Percentiles rank a stretch among this genome's conserved stretches.
These are phyloP conservation scores for Hyaloscypha bicolor DNA, from an alignment of 495 filamentous ascomycete genomes.

Conservation along the genomic window DNA sequence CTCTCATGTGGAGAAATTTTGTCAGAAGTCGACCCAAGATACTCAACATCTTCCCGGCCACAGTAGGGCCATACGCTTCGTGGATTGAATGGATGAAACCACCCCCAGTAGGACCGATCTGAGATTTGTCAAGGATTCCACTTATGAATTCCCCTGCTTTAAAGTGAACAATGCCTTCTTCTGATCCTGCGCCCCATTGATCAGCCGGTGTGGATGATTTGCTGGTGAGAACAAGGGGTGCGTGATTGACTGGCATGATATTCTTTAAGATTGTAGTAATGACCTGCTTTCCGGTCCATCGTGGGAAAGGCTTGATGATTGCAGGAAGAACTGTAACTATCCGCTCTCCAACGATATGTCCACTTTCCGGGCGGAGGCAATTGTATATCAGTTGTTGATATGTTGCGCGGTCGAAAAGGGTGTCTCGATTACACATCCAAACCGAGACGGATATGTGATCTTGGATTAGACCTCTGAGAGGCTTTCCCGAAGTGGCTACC, in stretches of 20 bases:
- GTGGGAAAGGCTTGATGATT: constrained; percentile 73
- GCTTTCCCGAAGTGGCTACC: constrained; percentile 90
- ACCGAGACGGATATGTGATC: constrained; percentile 97
- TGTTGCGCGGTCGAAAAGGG: constrained; percentile 85
- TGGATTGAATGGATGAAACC: constrained; percentile 92
- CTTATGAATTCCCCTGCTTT: constrained; percentile 83
- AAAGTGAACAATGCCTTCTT: constrained; percentile 81
- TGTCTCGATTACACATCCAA: constrained; percentile 86
- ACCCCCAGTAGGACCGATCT: constrained; percentile 83
- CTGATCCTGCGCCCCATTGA: constrained; percentile 61
- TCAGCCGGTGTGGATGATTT: constrained; percentile 76
- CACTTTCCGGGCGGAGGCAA: constrained; percentile 85
- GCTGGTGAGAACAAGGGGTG: constrained; percentile 77
- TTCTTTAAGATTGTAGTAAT: constrained; percentile 93
- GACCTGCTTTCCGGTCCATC: constrained; percentile 99
- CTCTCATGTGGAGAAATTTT: constrained; percentile 86
- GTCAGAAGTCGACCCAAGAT: constrained; percentile 89
- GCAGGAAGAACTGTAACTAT: constrained; percentile 81
- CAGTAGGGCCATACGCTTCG: constrained; percentile 87
- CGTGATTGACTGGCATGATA: constrained; percentile 72
- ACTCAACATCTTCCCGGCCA: constrained; percentile 83
- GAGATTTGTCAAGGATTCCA: constrained; percentile 95
- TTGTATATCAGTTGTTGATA: constrained; percentile 93
- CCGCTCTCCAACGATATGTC: constrained; percentile 68
- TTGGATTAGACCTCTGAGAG: constrained; percentile 94